Evolutionary conservation across 1,139 yeast species (phyloP), one percentile per base, ranked within the genome.

Genomic region (Meyerozyma smithsonii): DNA sequence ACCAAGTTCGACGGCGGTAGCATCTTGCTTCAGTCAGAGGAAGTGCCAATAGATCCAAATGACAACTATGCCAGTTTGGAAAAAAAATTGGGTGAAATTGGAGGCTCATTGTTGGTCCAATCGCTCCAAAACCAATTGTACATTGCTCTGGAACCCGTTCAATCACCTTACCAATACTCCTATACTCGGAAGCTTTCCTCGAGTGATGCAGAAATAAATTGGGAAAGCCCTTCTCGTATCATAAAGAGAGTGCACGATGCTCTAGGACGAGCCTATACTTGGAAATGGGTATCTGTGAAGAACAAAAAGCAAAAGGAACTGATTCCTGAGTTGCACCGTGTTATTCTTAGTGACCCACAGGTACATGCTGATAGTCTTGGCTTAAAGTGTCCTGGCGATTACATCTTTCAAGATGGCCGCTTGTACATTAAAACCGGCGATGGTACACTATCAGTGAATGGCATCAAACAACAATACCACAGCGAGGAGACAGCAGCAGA

Each of bases 1-100:
- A 74, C 84, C 0, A 74, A 81, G 54, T 92, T 92, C 52, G 99
- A 92, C 52, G 71, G 66, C 35, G 99, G 99, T 1, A 67, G 71
- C 5, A 74, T 92, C 0, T 56, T 92, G 1, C 58, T 69, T n/a
- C 94, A 84, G 48, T 71, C 85, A 1, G 57, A 56, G 0, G 67
- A 59, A 24, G 47, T 79, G 0, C 50, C 59, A 0, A 65, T 82
- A 2, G 32, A 41, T 8, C 46, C 55, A 16, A 32, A 58, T 32
- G 86, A 81, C 39, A 69, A 77, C 8, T 59, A 74, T 12, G 42
- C 39, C 0, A 47, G 73, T 0, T 57, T 86, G 21, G 62, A 70
- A 7, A 58, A 63, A 1, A 69, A 66, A 41, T 61, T 88, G 19
- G 89, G 87, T 0, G 49, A 45, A 0, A 46, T 66, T 4, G 96